Base-by-base conservation (phyloP, 768 basidiomycete species). In the Dentipellis sp. region DNA sequence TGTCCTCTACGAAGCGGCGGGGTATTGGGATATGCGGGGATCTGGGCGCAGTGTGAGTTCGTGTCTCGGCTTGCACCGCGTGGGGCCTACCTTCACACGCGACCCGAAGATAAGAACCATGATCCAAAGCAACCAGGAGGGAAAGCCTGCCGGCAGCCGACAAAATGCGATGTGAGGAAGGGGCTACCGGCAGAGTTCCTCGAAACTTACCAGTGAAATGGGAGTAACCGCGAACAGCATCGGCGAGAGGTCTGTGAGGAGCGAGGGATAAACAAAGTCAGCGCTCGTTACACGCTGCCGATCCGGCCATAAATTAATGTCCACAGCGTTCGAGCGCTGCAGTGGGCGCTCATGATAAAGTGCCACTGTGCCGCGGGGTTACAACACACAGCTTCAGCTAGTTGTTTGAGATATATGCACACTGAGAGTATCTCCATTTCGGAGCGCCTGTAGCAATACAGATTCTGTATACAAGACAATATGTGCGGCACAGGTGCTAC, bases 61-160 rank as follows among this genome's bases (percentile, higher is more conserved):
- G 22, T 9, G 22, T 12, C 19, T 8, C 17, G 10, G 35, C 23
- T 4, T 39, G 10, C 17, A 16, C 14, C 35, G 36, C 7, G 7
- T 3, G 40, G 10, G 12, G 14, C 17, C 16, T 53, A 61, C 60
- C 58, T 56, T 55, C 8, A 59, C 16, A 19, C 29, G 29, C 10
- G 55, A 55, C 19, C 55, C 60, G 40, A 59, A 61, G 2, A 59
- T 21, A 17, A 56, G 9, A 14, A 58, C 34, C 1, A 54, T 10
- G 5, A 58, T 58, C 60, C 58, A 61, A 23, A 61, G 45, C 35
- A 61, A n/a, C 17, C 48, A 42, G 4, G 45, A 23, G 5, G 57
- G 35, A 17, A 61, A 47, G 1, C 54, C 59, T 58, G 34, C 10
- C 6, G 29, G 16, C 34, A n/a, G 17, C 6, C 29, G 6, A 29